Conservation (phyloP, 257 asterid genomes). For the Striga asiatica region DNA sequence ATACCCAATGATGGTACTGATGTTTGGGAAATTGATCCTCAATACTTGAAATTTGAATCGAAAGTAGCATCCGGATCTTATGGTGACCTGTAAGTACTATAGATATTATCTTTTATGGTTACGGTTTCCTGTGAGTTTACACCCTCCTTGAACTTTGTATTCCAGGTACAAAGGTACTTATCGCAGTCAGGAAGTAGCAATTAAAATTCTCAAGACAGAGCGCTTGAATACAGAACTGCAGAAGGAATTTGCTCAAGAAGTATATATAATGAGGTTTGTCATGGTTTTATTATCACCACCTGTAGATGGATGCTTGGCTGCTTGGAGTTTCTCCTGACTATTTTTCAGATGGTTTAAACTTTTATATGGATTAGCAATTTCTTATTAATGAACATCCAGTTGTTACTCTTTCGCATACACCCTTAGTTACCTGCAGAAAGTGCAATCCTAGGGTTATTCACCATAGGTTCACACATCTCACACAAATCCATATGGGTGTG, state of each 20-base stretch:
- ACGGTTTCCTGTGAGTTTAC: slow-evolving; percentile 13
- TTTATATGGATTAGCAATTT: too few relatives aligned
- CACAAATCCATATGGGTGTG: too few relatives aligned
- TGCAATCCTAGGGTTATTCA: too few relatives aligned
- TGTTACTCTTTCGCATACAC: too few relatives aligned
- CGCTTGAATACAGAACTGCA: slow-evolving; percentile 69
- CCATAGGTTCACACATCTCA: too few relatives aligned
- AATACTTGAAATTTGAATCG: slow-evolving; percentile 38
- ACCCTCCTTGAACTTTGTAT: slow-evolving; percentile 6
- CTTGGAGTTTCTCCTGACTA: too few relatives aligned
- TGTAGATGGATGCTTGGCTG: not conserved
- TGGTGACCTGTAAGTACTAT: slow-evolving; percentile 50
- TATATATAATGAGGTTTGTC: slow-evolving; percentile 88
- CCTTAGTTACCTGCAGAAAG: too few relatives aligned
- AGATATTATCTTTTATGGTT: slow-evolving; percentile 6
- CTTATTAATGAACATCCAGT: too few relatives aligned
- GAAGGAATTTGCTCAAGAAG: slow-evolving; percentile 96
- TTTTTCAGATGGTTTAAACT: too few relatives aligned
- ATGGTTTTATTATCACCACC: slow-evolving; percentile 4
- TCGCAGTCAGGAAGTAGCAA: slow-evolving; percentile 88
- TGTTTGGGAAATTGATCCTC: slow-evolving; percentile 68
- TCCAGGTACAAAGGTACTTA: slow-evolving; percentile 81
- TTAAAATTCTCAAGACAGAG: slow-evolving; percentile 90
- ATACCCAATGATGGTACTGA: slow-evolving; percentile 63
- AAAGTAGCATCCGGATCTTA: slow-evolving; percentile 66